Evolutionary conservation across 352 stramenopile genomes (phyloP).

Genomic region (Plasmopara halstedii): DNA sequence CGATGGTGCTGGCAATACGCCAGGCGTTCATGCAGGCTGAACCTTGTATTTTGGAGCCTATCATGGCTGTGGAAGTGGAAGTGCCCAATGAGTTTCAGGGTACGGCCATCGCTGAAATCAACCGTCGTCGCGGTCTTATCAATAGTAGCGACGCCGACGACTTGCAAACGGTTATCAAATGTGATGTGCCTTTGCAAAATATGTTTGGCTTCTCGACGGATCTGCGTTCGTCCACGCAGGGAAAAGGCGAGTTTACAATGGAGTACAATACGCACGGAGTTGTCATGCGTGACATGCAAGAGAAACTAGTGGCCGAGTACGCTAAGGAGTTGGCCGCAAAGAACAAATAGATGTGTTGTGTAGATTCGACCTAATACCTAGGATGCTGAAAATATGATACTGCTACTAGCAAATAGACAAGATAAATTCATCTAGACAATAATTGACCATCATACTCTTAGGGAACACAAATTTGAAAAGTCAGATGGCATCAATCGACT

Average conservation of each 20-base stretch:
- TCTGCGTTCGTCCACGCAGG: slow-evolving; percentile 92
- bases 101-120: slow-evolving; percentile 90
- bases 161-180: slow-evolving; percentile 87
- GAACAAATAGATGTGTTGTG: slow-evolving; percentile 45
- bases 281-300: slow-evolving; percentile 90
- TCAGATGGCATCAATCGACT: slow-evolving; percentile 43
- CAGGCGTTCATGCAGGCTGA: slow-evolving; percentile 91
- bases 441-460: no score
- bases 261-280: slow-evolving; percentile 97
- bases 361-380: slow-evolving; percentile 5
- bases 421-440: slow-evolving; percentile 7
- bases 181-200: slow-evolving; percentile 94
- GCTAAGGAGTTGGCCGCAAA: slow-evolving; percentile 78
- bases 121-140: slow-evolving; percentile 92
- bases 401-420: slow-evolving; percentile 16
- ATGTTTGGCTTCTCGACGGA: slow-evolving; percentile 99
- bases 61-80: slow-evolving; percentile 95
- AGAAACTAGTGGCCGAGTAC: slow-evolving; percentile 93
- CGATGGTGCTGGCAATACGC: slow-evolving; percentile 93
- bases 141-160: slow-evolving; percentile 95
- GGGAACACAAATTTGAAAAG: no score
- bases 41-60: slow-evolving; percentile 92
- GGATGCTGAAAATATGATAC: not conserved
- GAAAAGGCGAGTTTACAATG: slow-evolving; percentile 99
- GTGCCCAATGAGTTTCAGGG: slow-evolving; percentile 95